Evolutionary conservation across 2,329 filamentous ascomycete species (phyloP), one percentile per base, ranked within the genome.

Genomic region (Penicillium sp.): DNA sequence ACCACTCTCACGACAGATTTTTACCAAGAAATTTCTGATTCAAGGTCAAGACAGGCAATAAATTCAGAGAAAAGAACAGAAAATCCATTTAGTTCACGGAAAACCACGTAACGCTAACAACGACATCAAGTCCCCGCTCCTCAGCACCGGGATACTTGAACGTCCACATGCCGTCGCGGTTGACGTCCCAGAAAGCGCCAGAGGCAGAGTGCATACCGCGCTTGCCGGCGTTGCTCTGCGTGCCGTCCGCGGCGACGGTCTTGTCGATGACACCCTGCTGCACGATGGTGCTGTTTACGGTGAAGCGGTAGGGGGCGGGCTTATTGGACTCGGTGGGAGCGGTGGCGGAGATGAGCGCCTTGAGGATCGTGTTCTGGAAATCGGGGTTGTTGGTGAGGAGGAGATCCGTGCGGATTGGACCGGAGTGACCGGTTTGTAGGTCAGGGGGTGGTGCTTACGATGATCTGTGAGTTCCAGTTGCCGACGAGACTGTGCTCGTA

Each of bases 251-350:
- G 55, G 84, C 83, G 65, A 84, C 81, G 34, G 77, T 73, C 64
- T 73, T 72, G 63, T 76, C 72, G 53, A 78, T 86, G 37, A 94
- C 83, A 20, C 76, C 77, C 81, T 98, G 94, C 82, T 99, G 94
- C 69, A 98, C 96, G 74, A 98, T 97, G 67, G 94, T 98, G 82
- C 91, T 96, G 84, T 96, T 98, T 80, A 96, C 92, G 69, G 92
- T 91, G 80, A 94, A 98, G 79, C 98, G 98, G 86, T 88, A 96
- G 5, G 90, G 89, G 28, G 85, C 73, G 14, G 78, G 67, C 5
- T 73, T 67, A 42, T 71, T 66, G 43, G 71, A 61, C 22, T 74
- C 70, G 51, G 72, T 67, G 25, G 76, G 73, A 28, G 75, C 71
- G 39, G 78, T 79, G 49, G 78, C 78, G 57, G 71, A 57, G 60